Base-by-base conservation (phyloP, 163 green algal species). In the Smithsoniella earleae region DNA sequence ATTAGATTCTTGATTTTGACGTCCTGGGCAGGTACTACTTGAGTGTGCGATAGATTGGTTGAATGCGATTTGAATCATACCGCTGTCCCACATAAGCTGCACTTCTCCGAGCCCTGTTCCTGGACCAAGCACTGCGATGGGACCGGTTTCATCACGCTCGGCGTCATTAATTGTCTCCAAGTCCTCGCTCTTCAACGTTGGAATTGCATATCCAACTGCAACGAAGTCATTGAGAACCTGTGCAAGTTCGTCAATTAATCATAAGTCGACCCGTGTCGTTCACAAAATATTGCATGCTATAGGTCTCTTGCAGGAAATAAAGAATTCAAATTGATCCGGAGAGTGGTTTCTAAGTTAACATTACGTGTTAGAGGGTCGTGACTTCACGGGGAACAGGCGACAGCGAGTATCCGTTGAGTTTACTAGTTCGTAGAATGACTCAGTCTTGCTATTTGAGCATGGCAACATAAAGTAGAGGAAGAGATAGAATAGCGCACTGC, bases 181-280 rank as follows among this genome's bases (percentile, higher is more conserved):
- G 45, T 94, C 82, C 0, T 82, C 49, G 10, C 16, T 18, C 0
- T 74, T 27, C 34, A 98, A 74, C 0, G 80, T 84, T 0, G 84
- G 84, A 38, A 98, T 89, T 37, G 91, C 92, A 62, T 98, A 98
- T 0, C 92, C 92, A 18, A 95, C 84, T 2, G 92, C 92, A 77
- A 95, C 90, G 79, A 97, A 97, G 79, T 97, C 91, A 77, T 97
- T 97, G 20, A 97, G 79, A 38, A 97, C 83, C 58, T 69, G 58
- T 27, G 33, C 25, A 6, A 10, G 8, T 27, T 13, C 43, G 18
- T 16, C 43, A 54, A 18, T 54, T 18, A 54, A 18, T 16, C 43
- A 16, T 16, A 18, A 18, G 16, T 16, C 43, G 18, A 18, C 43
- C 16, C 43, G 43, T 54, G n/a, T n/a, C n/a, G n/a, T n/a, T n/a